Base-by-base conservation (phyloP, 1,284 basidiomycete species). In the Paramarasmius palmivorus region DNA sequence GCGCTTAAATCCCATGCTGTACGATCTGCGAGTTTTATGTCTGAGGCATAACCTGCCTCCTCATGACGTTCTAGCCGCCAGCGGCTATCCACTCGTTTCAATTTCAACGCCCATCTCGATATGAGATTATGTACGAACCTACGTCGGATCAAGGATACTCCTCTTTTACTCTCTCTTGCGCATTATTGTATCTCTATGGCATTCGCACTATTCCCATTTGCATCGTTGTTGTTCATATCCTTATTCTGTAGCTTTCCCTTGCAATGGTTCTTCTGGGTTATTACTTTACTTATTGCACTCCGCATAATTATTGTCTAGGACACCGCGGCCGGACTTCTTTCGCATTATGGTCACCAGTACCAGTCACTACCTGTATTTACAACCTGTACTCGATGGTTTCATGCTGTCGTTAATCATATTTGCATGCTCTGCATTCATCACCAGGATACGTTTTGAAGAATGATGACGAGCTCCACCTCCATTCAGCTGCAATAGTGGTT, bases 1-100 rank as follows among this genome's bases (percentile, higher is more conserved):
- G 71, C 56, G 68, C 65, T 61, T 76, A 67, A 60, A 44, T 51
- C 42, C 44, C n/a, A n/a, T 38, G 44, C 45, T 42, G 36, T 55
- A 50, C 36, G 54, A 35, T 34, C 47, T 26, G 32, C 38, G 32
- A 12, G 23, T n/a, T 44, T 38, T 41, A 32, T 39, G 26, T 26
- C 26, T 7, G 19, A 17, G 40, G 26, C 39, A 35, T n/a, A 22
- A 23, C 19, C 25, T 45, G 47, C 39, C 42, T 35, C 45, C 38
- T 52, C 38, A 52, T 38, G 38, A 45, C 39, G 50, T 52, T 17
- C 35, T 35, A 20, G 50, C 32, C 29, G 36, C 37, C 36, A 47
- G 48, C 46, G 50, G 41, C 45, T 35, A 17, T 46, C 46, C 50
- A 40, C 29, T 39, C 50, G 26, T 50, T 22, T 40, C 48, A 40